These are phyloP conservation scores for Diutina sp. DNA, from an alignment of 1,139 yeast genomes.

Conservation along the genomic window DNA sequence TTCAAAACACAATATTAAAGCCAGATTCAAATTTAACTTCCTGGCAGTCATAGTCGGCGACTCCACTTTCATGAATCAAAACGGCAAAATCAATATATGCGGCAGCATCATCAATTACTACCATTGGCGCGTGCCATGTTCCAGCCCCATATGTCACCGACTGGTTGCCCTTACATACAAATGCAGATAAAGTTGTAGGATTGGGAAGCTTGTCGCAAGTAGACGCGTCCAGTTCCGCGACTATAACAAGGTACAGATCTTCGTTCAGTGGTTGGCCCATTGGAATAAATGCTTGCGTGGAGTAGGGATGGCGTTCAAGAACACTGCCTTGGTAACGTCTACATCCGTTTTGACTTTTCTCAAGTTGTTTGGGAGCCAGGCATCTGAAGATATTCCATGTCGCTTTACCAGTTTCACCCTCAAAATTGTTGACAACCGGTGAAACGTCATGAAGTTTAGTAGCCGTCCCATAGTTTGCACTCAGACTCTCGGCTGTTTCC, in stretches of 20 bases:
- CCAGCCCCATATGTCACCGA: constrained; percentile 80
- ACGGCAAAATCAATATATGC: constrained; percentile 70
- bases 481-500: constrained; percentile 16
- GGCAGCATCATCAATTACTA: constrained; percentile 43
- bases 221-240: constrained; percentile 43
- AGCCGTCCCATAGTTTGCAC: constrained; percentile 93
- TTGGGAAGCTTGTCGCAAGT: constrained; percentile 42
- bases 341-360: constrained; percentile 9
- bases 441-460: constrained; percentile 63
- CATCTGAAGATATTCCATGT: constrained; percentile 81
- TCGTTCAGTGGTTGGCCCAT: constrained; percentile 50
- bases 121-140: constrained; percentile 84
- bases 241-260: constrained; percentile 64
- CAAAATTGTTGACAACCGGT: constrained; percentile 43
- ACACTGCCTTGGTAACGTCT: constrained; percentile 47
- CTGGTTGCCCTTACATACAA: constrained; percentile 68
- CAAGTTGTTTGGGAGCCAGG: constrained; percentile 54
- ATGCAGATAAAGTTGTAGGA: constrained; percentile 48
- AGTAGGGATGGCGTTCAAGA: constrained; percentile 77
- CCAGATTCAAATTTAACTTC: neutral
- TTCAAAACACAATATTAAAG: neutral
- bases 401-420: constrained; percentile 36
- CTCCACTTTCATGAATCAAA: constrained; percentile 74
- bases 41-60: constrained; percentile 24
- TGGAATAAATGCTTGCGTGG: constrained; percentile 88